Conservation (phyloP, 257 asterid species). For the Lycium ferocissimum region DNA sequence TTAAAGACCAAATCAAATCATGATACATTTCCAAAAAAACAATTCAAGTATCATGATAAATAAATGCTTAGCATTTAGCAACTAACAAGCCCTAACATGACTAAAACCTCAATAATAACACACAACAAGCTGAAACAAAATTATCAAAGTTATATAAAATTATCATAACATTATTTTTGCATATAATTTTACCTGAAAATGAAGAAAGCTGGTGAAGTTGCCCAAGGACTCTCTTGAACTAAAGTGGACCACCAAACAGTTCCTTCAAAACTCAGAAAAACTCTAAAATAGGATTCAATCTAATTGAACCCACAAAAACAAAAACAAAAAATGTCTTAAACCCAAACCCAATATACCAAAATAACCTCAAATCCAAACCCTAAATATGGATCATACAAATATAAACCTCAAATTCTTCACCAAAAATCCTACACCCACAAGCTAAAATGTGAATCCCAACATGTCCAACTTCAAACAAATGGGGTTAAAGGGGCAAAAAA, state of each 20-base stretch:
- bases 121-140: not conserved
- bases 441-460: conserved; percentile 11
- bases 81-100: not conserved
- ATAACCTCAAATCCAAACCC: conserved; percentile 23
- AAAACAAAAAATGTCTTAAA: not conserved
- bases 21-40: not conserved
- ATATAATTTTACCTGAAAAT: conserved; percentile 29
- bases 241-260: conserved; percentile 13
- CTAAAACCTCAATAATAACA: not conserved
- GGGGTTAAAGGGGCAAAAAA: not conserved
- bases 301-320: conserved; percentile 14
- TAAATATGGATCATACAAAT: conserved; percentile 15
- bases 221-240: conserved; percentile 19
- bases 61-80: not conserved
- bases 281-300: conserved; percentile 14
- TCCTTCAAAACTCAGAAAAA: conserved; percentile 14
- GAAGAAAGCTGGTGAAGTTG: conserved; percentile 30
- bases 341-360: not conserved
- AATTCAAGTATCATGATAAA: not conserved
- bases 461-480: not conserved
- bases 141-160: not conserved
- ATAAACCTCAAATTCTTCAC: conserved; percentile 4
- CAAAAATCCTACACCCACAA: not conserved
- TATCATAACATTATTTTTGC: not conserved
- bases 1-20: not conserved